Conservation (phyloP, 805 yeast species). For the Myxozyma udenii region DNA sequence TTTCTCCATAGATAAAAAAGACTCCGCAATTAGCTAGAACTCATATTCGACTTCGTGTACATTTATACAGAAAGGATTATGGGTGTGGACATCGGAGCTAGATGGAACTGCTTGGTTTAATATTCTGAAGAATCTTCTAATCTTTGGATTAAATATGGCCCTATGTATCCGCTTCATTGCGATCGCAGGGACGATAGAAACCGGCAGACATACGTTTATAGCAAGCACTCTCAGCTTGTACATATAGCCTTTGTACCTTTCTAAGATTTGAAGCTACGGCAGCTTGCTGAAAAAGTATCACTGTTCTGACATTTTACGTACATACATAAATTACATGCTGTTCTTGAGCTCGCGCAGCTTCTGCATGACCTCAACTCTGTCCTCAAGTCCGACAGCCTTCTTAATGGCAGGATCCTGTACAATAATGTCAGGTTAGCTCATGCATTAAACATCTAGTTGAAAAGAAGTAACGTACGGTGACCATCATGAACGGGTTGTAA, state of each 20-base stretch:
- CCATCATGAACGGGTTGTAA: constrained; percentile 87
- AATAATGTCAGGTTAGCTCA: not conserved
- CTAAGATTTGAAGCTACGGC: no score
- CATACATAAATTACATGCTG: constrained; percentile 10
- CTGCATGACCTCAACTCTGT: constrained; percentile 61
- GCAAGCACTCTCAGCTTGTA: no score
- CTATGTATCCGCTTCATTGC: no score
- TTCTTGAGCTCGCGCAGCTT: constrained; percentile 76
- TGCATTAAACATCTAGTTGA: not conserved
- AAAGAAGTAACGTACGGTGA: constrained; percentile 9
- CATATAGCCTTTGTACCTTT: no score
- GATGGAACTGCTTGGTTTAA: constrained; percentile 4
- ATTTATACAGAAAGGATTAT: constrained; percentile 20
- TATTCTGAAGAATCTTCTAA: not conserved
- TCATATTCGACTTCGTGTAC: constrained; percentile 20
- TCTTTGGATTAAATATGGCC: no score
- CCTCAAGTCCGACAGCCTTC: constrained; percentile 53
- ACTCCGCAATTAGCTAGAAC: constrained; percentile 30
- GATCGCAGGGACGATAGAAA: no score
- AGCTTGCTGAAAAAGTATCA: no score
- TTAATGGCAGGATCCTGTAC: constrained; percentile 57
- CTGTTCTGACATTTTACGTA: not conserved
- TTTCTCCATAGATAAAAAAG: not conserved
- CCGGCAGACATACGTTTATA: no score
- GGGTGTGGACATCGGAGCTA: constrained; percentile 31